phyloP scores from a whole-genome alignment of 2,329 filamentous ascomycete genomes.

The Zasmidium cellare region DNA sequence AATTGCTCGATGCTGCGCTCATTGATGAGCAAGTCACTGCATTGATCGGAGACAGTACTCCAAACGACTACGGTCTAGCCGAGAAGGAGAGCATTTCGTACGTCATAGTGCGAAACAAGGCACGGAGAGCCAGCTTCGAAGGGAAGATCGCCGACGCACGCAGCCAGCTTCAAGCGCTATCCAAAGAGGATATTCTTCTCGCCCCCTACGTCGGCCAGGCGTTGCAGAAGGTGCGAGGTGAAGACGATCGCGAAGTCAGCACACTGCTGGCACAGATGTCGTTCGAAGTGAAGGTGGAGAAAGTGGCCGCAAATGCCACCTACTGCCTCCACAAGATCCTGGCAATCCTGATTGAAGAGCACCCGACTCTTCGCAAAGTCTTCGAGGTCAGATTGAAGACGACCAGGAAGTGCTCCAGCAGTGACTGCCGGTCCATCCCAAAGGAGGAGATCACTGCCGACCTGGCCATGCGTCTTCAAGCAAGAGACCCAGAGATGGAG shows the following conservation, averaged over 20 bases:
- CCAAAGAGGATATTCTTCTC: background rate
- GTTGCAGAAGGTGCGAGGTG: background rate
- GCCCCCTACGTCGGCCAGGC: slow-evolving; percentile 1
- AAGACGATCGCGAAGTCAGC: background rate
- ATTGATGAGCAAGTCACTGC: background rate
- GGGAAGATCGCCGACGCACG: background rate
- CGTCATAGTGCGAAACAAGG: background rate
- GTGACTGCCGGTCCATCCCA: background rate
- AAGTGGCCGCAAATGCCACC: background rate
- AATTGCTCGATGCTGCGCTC: background rate
- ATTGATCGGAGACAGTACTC: background rate
- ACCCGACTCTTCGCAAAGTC: background rate
- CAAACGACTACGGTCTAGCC: background rate
- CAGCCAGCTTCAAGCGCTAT: background rate
- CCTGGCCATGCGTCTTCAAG: background rate
- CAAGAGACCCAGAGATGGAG: background rate
- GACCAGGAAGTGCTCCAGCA: background rate
- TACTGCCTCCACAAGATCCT: background rate
- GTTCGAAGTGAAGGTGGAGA: background rate
- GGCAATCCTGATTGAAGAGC: background rate
- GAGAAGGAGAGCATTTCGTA: background rate
- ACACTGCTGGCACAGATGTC: background rate
- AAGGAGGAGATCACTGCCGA: background rate
- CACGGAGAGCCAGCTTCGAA: background rate
- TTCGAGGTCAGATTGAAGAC: background rate